Base-by-base conservation (phyloP, 768 basidiomycete genomes). In the Mycena filopes region DNA sequence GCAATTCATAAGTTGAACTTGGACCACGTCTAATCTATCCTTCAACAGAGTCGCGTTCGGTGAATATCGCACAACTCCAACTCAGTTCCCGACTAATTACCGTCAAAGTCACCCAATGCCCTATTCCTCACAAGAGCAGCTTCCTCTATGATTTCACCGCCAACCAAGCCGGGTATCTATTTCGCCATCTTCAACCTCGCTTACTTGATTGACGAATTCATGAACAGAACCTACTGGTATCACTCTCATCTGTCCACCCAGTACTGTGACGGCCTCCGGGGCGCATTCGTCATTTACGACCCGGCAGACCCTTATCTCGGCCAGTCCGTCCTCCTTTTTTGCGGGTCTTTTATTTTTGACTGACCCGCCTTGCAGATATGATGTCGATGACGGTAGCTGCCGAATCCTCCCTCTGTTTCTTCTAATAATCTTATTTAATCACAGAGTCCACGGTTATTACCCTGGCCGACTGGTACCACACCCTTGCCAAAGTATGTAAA, bases 171-270 rank as follows among this genome's bases (percentile, higher is more conserved):
- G 58, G 58, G 38, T 55, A 29, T 5, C 26, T 21, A 15, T 26
- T 55, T 43, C 18, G 6, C 36, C 36, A 9, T 2, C 15, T 36
- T 40, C 13, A 53, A n/a, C 40, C 46, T 55, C 70, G 18, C 12
- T 3, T 15, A 12, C 21, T 29, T 2, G 26, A 4, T 41, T 43
- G 54, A 55, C 29, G 23, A 70, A 75, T 29, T 81, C n/a, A n/a
- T 83, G 60, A 73, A 81, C 2, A 84, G 84, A 8, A 85, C 82
- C 0, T 86, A 76, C 60, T 86, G 84, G 84, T 77, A 74, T 42
- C 77, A 76, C 48, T 71, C 66, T 15, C 73, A 74, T 67, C 53
- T 67, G 62, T 54, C 67, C 9, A 73, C 70, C 3, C 72, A 75
- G 55, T 74, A 74, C 41, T 75, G 80, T 47, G 82, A 83, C 40